Evolutionary conservation across 352 stramenopile species (phyloP).

Genomic region (Pilasporangium apinafurcum): DNA sequence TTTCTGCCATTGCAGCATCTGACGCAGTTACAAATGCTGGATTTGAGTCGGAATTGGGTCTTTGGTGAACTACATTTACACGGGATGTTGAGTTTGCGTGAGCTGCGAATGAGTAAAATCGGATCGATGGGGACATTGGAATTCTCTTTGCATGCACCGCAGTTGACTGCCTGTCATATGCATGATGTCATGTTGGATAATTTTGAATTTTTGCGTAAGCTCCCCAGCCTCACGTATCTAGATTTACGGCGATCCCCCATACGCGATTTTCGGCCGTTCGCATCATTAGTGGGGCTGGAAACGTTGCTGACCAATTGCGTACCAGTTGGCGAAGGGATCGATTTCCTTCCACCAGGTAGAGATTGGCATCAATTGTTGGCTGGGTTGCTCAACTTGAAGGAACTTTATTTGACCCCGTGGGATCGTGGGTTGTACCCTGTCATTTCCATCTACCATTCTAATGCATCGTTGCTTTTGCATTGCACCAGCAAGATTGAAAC

Average conservation of each 20-base stretch:
- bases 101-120: slow-evolving; percentile 27
- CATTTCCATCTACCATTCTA: slow-evolving; percentile 25
- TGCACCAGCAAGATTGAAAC: slow-evolving; percentile 17
- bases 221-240: slow-evolving; percentile 20
- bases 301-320: slow-evolving; percentile 20
- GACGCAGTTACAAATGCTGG: slow-evolving; percentile 19
- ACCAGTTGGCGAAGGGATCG: slow-evolving; percentile 9
- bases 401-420: slow-evolving; percentile 30
- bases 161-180: slow-evolving; percentile 26
- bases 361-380: slow-evolving; percentile 15
- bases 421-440: too few species aligned
- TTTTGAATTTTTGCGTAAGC: slow-evolving; percentile 17
- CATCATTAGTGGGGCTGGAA: slow-evolving; percentile 20
- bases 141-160: slow-evolving; percentile 13
- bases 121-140: slow-evolving; percentile 22
- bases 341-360: not conserved
- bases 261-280: slow-evolving; percentile 22
- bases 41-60: slow-evolving; percentile 46
- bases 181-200: slow-evolving; percentile 35
- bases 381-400: slow-evolving; percentile 22
- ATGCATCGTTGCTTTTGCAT: slow-evolving; percentile 15
- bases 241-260: slow-evolving; percentile 37
- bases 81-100: slow-evolving; percentile 17
- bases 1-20: slow-evolving; percentile 18
- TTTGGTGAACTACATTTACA: slow-evolving; percentile 17